A percentile compares a stretch with the other conserved stretches of the same genome.
These are phyloP conservation scores for Durotheca rogersii DNA, from an alignment of 495 filamentous ascomycete species.

Conservation along the genomic window DNA sequence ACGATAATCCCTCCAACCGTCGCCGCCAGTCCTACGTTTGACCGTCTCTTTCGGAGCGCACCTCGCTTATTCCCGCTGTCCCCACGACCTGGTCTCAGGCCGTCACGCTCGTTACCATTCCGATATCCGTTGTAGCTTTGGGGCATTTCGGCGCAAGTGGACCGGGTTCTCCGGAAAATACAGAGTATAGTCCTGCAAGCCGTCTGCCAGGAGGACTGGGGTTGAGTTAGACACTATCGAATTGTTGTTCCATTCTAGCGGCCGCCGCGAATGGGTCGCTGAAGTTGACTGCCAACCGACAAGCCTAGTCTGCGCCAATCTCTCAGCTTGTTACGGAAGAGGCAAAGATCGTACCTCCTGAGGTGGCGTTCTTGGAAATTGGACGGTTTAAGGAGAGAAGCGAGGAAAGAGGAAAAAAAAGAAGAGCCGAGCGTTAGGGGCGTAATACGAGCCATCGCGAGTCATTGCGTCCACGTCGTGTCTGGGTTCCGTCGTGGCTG, in stretches of 20 bases:
- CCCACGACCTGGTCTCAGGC: conserved; percentile 28
- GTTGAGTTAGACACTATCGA: conserved; percentile 36
- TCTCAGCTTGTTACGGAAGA: conserved; percentile 27
- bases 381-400: background rate
- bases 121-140: conserved; percentile 20
- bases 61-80: conserved; percentile 10
- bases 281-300: conserved; percentile 29
- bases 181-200: conserved; percentile 20
- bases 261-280: conserved; percentile 33
- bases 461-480: conserved; percentile 34
- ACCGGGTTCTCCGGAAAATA: conserved; percentile 21
- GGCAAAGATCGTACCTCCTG: conserved; percentile 14
- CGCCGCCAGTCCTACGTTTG: conserved; percentile 31
- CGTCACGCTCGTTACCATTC: conserved; percentile 36
- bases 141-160: conserved; percentile 12
- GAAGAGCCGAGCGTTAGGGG: conserved; percentile 30
- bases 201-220: conserved; percentile 20
- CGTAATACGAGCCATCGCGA: conserved; percentile 30
- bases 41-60: conserved; percentile 30
- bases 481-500: conserved; percentile 31
- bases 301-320: conserved; percentile 34
- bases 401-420: background rate
- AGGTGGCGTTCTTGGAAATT: conserved; percentile 13
- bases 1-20: conserved; percentile 25
- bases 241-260: conserved; percentile 30